These are phyloP conservation scores for Chimonanthus praecox DNA, from an alignment of 164 flowering plant species.

Conservation along the genomic window DNA sequence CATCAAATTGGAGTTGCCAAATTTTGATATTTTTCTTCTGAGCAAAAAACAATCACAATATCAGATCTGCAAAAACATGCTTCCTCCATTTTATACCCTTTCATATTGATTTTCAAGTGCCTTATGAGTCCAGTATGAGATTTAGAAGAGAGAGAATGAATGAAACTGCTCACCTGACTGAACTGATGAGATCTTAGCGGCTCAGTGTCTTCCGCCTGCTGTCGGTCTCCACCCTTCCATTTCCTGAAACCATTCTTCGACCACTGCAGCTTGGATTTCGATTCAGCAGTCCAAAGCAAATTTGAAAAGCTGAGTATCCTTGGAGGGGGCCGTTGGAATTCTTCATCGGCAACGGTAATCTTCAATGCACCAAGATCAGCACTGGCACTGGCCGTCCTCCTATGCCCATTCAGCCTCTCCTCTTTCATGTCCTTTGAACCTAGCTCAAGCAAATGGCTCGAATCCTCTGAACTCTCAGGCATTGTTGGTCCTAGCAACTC, in stretches of 20 bases:
- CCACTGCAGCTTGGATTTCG: conserved; percentile 33
- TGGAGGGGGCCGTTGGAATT: conserved; percentile 40
- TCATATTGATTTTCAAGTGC: background rate
- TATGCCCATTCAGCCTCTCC: conserved; percentile 52
- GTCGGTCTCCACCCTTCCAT: conserved; percentile 48
- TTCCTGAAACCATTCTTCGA: conserved; percentile 56
- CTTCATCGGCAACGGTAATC: conserved; percentile 44
- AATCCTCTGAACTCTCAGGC: conserved; percentile 28
- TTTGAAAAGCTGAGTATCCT: conserved; percentile 66
- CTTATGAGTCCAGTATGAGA: background rate
- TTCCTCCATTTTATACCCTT: no score
- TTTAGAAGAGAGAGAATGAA: background rate
- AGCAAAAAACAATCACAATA: background rate
- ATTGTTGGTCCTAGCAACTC: conserved; percentile 13
- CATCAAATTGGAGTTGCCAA: background rate
- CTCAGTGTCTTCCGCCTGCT: conserved; percentile 34
- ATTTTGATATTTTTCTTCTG: background rate
- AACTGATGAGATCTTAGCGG: conserved; percentile 34
- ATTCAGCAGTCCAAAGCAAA: conserved; percentile 44
- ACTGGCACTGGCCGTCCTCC: conserved; percentile 85
- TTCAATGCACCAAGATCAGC: conserved; percentile 75
- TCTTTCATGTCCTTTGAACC: conserved; percentile 27
- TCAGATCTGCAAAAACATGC: background rate
- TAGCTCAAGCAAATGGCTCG: conserved; percentile 27
- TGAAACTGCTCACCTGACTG: conserved; percentile 37